Evolutionary conservation across 2,329 filamentous ascomycete genomes (phyloP).

Genomic region (Colletotrichum theobromicola): DNA sequence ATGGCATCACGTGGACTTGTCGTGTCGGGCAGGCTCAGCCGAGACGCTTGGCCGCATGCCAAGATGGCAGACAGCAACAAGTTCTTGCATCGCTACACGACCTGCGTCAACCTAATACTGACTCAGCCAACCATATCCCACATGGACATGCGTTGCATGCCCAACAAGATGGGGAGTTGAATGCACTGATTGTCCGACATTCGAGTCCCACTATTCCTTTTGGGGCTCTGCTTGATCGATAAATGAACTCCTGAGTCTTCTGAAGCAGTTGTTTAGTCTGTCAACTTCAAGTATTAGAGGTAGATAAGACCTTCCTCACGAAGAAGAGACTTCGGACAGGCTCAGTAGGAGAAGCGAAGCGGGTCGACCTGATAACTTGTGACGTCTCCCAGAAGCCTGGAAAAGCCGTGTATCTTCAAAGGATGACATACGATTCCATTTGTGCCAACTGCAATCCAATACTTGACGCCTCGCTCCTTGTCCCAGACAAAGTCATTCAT

Average conservation of each 20-base stretch:
- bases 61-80: neutral
- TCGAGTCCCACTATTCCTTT: neutral
- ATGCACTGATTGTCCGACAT: neutral
- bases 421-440: neutral
- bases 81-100: neutral
- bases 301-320: neutral
- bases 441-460: neutral
- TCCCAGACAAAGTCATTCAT: neutral
- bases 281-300: neutral
- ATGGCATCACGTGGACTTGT: neutral
- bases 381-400: neutral
- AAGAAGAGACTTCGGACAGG: neutral
- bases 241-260: neutral
- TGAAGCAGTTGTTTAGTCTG: neutral
- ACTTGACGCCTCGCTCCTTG: neutral
- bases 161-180: neutral
- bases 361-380: neutral
- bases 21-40: neutral
- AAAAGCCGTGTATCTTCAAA: neutral
- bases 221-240: neutral
- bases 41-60: conserved; percentile 5
- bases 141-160: neutral
- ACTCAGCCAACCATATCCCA: neutral
- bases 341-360: neutral
- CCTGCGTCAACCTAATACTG: neutral